Percentiles rank a stretch among this genome's conserved stretches.
Evolutionary conservation across 129 eudicot species (phyloP).

Genomic region (Pittosporum tobira): DNA sequence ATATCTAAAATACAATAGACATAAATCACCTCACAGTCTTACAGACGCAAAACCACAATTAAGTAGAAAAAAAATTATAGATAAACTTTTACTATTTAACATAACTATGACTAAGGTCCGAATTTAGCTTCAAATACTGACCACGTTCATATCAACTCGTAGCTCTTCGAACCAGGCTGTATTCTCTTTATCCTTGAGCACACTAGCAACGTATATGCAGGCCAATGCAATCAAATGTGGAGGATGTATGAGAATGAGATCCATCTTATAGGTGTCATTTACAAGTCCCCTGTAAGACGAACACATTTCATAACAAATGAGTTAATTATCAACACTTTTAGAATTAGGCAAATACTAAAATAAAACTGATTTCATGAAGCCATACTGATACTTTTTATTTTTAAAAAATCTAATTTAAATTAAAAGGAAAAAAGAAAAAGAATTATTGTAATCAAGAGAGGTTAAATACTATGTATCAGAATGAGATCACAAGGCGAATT

Average conservation of each 20-base stretch:
- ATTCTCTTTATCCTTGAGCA: constrained; percentile 81
- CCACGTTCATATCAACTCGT: constrained; percentile 95
- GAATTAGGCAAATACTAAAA: too few relatives aligned
- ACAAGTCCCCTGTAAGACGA: constrained; percentile 70
- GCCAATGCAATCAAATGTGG: constrained; percentile 91
- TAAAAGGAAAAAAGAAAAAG: too few relatives aligned
- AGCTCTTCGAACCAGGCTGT: constrained; percentile 97
- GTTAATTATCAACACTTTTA: too few relatives aligned
- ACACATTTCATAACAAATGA: not conserved
- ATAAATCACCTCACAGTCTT: not conserved
- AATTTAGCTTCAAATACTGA: constrained; percentile 17
- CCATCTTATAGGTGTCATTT: constrained; percentile 93
- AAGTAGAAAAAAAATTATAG: too few relatives aligned
- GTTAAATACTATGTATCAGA: too few relatives aligned
- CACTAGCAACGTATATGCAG: constrained; percentile 85
- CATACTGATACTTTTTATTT: not conserved
- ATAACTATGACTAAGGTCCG: not conserved
- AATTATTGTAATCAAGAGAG: too few relatives aligned
- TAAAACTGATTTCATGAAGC: not conserved
- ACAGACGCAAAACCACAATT: not conserved
- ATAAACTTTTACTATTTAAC: too few relatives aligned
- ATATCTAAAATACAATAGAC: not conserved
- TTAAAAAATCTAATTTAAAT: too few relatives aligned
- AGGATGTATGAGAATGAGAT: constrained; percentile 84
- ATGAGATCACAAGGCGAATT: not conserved